Percentiles rank a stretch among this genome's conserved stretches.
These are phyloP conservation scores for Hymenoscyphus albidus DNA, from an alignment of 2,329 filamentous ascomycete genomes.

Conservation along the genomic window DNA sequence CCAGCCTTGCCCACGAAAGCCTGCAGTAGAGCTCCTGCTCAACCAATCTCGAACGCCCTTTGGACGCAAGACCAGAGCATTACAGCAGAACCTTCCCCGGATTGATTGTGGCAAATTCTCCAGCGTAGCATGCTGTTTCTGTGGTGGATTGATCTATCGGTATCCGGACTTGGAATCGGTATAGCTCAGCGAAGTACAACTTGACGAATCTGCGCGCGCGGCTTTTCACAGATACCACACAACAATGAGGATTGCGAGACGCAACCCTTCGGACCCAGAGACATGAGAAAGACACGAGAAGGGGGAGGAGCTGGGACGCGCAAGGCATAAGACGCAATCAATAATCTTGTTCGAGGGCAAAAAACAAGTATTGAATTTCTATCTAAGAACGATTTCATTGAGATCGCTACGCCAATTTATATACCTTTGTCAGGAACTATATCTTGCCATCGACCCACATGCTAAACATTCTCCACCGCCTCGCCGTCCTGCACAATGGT, in stretches of 20 bases:
- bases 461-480: neutral
- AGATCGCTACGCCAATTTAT: neutral
- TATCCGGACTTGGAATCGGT: neutral
- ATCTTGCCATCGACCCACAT: neutral
- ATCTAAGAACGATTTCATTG: neutral
- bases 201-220: neutral
- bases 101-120: neutral
- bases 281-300: neutral
- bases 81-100: neutral
- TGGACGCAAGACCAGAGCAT: neutral
- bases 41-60: neutral
- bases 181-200: neutral
- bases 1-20: neutral
- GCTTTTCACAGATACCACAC: neutral
- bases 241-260: neutral
- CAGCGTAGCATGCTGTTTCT: neutral
- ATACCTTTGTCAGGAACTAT: neutral
- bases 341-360: neutral
- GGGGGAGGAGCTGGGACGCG: neutral
- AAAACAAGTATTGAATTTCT: neutral
- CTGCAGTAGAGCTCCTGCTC: neutral
- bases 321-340: neutral
- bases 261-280: neutral
- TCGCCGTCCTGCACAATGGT: constrained; percentile 36
- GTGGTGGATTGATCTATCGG: neutral